phyloP scores from a whole-genome alignment of 2,329 filamentous ascomycete species.

The Colletotrichum ledebouriae region DNA sequence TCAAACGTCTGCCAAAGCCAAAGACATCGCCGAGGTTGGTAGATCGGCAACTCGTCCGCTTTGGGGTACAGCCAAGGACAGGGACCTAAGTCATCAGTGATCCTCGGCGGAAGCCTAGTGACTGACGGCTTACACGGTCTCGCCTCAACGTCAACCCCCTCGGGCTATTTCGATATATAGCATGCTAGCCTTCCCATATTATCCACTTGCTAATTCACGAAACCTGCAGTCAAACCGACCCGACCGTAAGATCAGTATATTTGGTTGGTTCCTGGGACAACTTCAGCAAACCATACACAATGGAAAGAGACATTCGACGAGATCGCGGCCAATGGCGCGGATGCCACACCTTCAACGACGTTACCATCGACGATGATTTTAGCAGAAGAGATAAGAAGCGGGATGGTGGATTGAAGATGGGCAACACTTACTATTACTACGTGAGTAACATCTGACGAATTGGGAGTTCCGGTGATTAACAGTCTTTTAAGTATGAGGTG shows the following conservation, averaged over 20 bases:
- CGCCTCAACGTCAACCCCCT: slow-evolving; percentile 29
- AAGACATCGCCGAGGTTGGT: slow-evolving; percentile 23
- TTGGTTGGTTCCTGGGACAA: slow-evolving; percentile 97
- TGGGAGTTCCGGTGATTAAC: slow-evolving; percentile 1
- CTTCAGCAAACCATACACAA: slow-evolving; percentile 81
- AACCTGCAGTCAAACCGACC: slow-evolving; percentile 67
- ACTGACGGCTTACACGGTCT: slow-evolving; percentile 35
- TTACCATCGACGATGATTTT: slow-evolving; percentile 81
- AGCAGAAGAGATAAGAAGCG: slow-evolving; percentile 66
- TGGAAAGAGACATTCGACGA: slow-evolving; percentile 84
- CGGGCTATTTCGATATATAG: slow-evolving; percentile 32
- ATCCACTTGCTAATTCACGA: slow-evolving; percentile 46
- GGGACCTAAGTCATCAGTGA: slow-evolving; percentile 26
- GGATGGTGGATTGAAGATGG: slow-evolving; percentile 89
- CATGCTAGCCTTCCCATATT: background rate
- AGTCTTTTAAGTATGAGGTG: slow-evolving; percentile 77
- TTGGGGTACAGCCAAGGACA: slow-evolving; percentile 17
- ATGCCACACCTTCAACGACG: slow-evolving; percentile 88
- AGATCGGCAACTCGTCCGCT: slow-evolving; percentile 34
- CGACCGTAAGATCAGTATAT: slow-evolving; percentile 77
- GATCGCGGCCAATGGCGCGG: slow-evolving; percentile 86
- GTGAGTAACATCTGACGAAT: slow-evolving; percentile 64
- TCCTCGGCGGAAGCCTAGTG: slow-evolving; percentile 38
- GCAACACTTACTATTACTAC: slow-evolving; percentile 95
- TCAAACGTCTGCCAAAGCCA: slow-evolving; percentile 40